Evolutionary conservation across 1,284 basidiomycete species (phyloP), one percentile per base, ranked within the genome.

Genomic region (Lignosus rhinocerotis): DNA sequence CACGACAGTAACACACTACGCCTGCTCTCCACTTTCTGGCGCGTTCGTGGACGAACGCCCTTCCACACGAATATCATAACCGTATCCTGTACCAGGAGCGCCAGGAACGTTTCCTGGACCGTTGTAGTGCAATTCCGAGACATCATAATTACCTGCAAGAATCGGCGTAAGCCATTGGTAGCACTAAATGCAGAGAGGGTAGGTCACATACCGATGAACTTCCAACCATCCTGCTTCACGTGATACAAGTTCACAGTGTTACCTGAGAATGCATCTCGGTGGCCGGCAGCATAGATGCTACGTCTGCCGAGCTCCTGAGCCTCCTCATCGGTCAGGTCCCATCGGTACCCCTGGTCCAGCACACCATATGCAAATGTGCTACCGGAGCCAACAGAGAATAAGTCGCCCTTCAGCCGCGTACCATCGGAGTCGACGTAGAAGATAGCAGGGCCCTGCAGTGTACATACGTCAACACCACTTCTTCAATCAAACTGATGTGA

Each of bases 361-460:
- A 99, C 95, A 83, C 96, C 96, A 70, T 99, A 99, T 6, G 97
- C 97, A 69, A 96, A 98, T 0, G 97, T 99, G 70, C 92, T 94
- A 69, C 97, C 97, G 4, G 96, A 98, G 36, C 97, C 97, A 41
- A 99, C 97, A 6, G 95, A 98, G 80, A 99, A 99, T 14, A 98
- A 75, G 75, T 99, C 91, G 46, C 97, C 96, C 73, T 96, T 98
- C 55, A 99, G 80, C 25, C 97, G 88, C 10, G 93, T 92, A 39
- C 97, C 97, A 65, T 99, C 97, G 14, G 93, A 96, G 76, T 99
- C 97, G 56, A 99, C 97, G 74, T 99, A 99, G 79, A 96, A 99
- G 38, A 99, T 82, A 12, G 93, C 87, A n/a, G 96, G 96, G 0
- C 97, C 96, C 85, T 92, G 68, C 25, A 44, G 19, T 49, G 47